Percentiles rank a stretch among this genome's conserved stretches.
Evolutionary conservation across 805 yeast species (phyloP).

Genomic region (Tetrapisispora pingtungensis): DNA sequence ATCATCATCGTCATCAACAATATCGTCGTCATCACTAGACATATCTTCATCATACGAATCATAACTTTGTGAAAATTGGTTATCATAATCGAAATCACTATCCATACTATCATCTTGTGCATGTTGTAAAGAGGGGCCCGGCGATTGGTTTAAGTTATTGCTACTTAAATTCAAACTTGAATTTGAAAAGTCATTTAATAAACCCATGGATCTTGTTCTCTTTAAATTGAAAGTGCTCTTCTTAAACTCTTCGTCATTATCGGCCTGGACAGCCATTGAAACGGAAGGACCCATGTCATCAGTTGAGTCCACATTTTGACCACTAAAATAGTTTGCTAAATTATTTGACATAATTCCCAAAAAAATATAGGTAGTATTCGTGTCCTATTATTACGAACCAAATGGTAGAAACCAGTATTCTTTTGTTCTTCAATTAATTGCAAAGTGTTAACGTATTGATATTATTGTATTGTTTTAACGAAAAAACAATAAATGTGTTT

Average conservation of each 20-base stretch:
- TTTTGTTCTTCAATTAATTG: no score
- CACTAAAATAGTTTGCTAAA: slow-evolving; percentile 21
- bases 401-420: no score
- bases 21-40: not conserved
- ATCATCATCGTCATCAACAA: slow-evolving; percentile 5
- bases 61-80: slow-evolving; percentile 7
- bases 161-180: not conserved
- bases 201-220: slow-evolving; percentile 74
- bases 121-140: not conserved
- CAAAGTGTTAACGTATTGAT: no score
- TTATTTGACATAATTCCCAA: slow-evolving; percentile 22
- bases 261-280: slow-evolving; percentile 54
- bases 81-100: not conserved
- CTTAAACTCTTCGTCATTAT: slow-evolving; percentile 59
- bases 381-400: no score
- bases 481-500: no score
- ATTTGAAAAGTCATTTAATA: slow-evolving; percentile 47
- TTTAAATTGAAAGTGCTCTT: slow-evolving; percentile 64
- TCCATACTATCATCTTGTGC: slow-evolving; percentile 2
- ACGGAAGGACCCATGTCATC: slow-evolving; percentile 32
- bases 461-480: no score
- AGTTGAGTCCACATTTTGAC: slow-evolving; percentile 6
- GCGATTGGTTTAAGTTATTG: not conserved
- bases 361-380: no score
- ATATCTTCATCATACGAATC: slow-evolving; percentile 10